Evolutionary conservation across 2,329 filamentous ascomycete species (phyloP).

Genomic region (Colletotrichum shisoi): DNA sequence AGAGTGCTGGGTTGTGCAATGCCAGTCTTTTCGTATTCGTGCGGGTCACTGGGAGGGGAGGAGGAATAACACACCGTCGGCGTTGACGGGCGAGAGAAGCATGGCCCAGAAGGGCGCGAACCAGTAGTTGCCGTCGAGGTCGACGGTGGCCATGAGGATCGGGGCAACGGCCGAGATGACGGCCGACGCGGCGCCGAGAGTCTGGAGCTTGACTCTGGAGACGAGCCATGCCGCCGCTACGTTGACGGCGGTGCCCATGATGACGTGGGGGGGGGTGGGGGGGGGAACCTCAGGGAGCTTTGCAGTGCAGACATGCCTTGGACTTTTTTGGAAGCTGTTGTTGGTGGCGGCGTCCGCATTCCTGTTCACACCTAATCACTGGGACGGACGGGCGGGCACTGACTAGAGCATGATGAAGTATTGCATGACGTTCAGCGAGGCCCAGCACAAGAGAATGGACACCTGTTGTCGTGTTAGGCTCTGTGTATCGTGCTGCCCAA

Average conservation of each 20-base stretch:
- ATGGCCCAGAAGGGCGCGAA: constrained; percentile 54
- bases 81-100: constrained; percentile 55
- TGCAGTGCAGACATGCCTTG: constrained; percentile 56
- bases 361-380: neutral
- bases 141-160: constrained; percentile 62
- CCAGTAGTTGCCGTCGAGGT: constrained; percentile 61
- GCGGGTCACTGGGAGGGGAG: no score
- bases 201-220: constrained; percentile 50
- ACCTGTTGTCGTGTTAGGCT: constrained; percentile 41
- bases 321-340: constrained; percentile 58
- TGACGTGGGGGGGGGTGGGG: constrained; percentile 56
- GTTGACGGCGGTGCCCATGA: constrained; percentile 55
- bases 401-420: constrained; percentile 59
- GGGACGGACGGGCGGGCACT: constrained; percentile 36
- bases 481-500: neutral
- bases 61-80: constrained; percentile 48
- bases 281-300: constrained; percentile 58
- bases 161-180: constrained; percentile 57
- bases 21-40: neutral
- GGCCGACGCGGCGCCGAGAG: constrained; percentile 51
- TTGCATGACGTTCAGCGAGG: constrained; percentile 57
- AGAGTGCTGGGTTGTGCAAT: constrained; percentile 52
- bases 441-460: constrained; percentile 57
- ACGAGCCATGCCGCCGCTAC: constrained; percentile 55
- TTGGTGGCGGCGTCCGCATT: constrained; percentile 38